These are phyloP conservation scores for Reutealis trisperma DNA, from an alignment of 345 rosid species.

Conservation along the genomic window DNA sequence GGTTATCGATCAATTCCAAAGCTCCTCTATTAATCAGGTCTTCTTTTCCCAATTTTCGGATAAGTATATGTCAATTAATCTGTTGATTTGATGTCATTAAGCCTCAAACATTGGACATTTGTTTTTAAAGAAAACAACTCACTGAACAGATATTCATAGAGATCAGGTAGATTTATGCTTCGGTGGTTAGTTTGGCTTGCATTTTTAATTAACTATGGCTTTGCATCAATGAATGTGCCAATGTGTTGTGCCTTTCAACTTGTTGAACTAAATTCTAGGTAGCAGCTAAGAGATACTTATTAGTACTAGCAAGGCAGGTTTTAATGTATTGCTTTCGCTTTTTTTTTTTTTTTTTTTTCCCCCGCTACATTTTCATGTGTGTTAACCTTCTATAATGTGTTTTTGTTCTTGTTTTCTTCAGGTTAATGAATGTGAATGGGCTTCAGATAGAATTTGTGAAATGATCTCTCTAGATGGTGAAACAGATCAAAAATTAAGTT, in stretches of 20 bases:
- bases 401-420: constrained; percentile 28
- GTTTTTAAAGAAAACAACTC: background rate
- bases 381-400: background rate
- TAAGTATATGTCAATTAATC: background rate
- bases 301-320: background rate
- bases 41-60: background rate
- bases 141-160: background rate
- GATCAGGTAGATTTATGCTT: background rate
- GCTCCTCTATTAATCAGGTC: background rate
- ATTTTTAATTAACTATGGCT: background rate
- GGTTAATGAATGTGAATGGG: constrained; percentile 79
- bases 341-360: background rate
- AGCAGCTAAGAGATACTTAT: background rate
- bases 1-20: background rate
- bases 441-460: constrained; percentile 63
- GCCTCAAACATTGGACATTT: background rate
- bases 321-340: background rate
- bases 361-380: background rate
- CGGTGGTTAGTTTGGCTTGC: background rate
- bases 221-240: background rate
- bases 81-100: background rate
- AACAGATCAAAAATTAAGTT: constrained; percentile 51
- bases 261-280: no score
- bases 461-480: constrained; percentile 73
- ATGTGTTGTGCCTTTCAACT: no score